A percentile compares a stretch with the other conserved stretches of the same genome.
Conservation (phyloP, 139 green algal genomes). For the Chlamydomonas sp. region DNA sequence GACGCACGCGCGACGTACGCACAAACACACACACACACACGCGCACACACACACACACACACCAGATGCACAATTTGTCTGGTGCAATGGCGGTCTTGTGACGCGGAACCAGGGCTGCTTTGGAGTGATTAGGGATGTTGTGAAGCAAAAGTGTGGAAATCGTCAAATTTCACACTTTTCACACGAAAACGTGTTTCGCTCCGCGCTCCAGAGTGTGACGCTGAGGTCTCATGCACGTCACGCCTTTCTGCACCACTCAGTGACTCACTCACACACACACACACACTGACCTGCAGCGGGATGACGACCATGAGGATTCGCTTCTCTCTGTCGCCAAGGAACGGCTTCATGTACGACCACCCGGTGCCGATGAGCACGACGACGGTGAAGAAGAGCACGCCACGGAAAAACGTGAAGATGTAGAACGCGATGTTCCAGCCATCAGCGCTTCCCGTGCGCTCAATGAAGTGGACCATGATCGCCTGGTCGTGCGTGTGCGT, state of each 20-base stretch:
- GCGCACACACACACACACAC: no score
- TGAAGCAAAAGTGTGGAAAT: no score
- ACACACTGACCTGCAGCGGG: slow-evolving; percentile 70
- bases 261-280: background rate
- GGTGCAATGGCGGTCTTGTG: no score
- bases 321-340: slow-evolving; percentile 84
- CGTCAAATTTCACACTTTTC: no score
- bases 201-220: background rate
- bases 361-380: slow-evolving; percentile 91
- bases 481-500: no score
- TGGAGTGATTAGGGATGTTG: no score
- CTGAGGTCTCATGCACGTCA: background rate
- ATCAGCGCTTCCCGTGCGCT: slow-evolving; percentile 61
- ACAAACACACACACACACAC: no score
- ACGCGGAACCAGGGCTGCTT: no score
- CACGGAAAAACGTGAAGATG: slow-evolving; percentile 85
- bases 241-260: no score
- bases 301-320: slow-evolving; percentile 87
- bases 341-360: slow-evolving; percentile 85
- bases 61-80: no score
- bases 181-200: no score
- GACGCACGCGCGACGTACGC: no score
- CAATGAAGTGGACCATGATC: slow-evolving; percentile 74
- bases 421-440: slow-evolving; percentile 98
- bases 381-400: slow-evolving; percentile 89